phyloP scores from a whole-genome alignment of 768 basidiomycete species.

The Termitomyces sp. region DNA sequence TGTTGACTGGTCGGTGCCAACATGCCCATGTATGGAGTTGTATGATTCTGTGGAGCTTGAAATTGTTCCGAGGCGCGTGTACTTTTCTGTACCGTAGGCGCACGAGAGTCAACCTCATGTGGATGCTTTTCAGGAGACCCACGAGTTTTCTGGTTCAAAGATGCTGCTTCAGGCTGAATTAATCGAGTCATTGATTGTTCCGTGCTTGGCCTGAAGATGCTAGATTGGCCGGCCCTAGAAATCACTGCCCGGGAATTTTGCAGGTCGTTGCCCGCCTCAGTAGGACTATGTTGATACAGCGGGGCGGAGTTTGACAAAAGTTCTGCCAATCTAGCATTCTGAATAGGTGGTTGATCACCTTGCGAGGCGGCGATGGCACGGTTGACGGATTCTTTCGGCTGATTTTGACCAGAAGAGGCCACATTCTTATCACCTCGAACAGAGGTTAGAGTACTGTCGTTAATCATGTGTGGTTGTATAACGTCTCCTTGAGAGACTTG shows the following conservation, averaged over 20 bases:
- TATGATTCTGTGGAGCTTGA: neutral
- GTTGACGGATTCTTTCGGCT: neutral
- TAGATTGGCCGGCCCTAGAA: neutral
- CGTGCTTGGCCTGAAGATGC: neutral
- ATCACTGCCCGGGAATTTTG: neutral
- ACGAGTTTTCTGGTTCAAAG: neutral
- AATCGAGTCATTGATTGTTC: neutral
- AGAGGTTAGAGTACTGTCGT: neutral
- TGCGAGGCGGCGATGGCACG: neutral
- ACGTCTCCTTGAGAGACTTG: neutral
- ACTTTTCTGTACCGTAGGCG: neutral
- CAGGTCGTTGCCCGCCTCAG: neutral
- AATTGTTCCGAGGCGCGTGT: neutral
- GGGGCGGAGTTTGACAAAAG: constrained; percentile 27
- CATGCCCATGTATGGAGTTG: neutral
- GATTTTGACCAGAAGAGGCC: neutral
- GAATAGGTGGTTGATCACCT: constrained; percentile 24
- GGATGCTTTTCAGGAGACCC: neutral
- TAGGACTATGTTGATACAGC: neutral
- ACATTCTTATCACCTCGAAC: neutral
- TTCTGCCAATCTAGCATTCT: constrained; percentile 33
- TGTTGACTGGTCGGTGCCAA: constrained; percentile 1
- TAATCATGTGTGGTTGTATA: neutral
- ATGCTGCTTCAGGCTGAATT: neutral
- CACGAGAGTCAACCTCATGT: neutral